Conservation (phyloP, 23 red algal species). For the Cyanidioschyzon merolae region DNA sequence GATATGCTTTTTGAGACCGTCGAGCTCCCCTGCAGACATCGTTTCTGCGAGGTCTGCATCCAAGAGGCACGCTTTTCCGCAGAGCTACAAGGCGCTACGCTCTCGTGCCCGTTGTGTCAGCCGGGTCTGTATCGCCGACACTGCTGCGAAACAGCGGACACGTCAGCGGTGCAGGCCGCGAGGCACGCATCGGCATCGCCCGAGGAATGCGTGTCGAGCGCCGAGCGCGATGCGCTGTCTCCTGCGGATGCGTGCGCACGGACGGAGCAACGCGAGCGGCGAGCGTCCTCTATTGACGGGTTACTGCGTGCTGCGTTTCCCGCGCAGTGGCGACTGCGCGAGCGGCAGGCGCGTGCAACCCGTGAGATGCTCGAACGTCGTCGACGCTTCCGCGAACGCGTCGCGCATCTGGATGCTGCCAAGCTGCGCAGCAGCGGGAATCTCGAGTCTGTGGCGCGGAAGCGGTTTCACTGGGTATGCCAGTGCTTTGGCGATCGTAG, state of each 20-base stretch:
- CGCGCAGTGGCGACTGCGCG: background rate
- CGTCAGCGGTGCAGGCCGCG: background rate
- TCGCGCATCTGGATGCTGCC: background rate
- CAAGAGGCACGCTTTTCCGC: background rate
- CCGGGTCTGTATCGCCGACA: background rate
- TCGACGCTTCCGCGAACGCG: background rate
- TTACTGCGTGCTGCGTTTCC: conserved; percentile 8
- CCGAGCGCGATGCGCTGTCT: background rate
- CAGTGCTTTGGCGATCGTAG: no score
- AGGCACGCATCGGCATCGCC: background rate
- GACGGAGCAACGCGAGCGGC: background rate
- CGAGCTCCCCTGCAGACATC: background rate
- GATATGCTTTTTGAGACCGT: conserved; percentile 7
- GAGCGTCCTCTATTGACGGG: background rate
- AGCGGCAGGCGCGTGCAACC: background rate
- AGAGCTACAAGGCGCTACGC: background rate
- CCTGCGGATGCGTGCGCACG: background rate
- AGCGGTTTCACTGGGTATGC: no score
- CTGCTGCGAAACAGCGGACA: background rate
- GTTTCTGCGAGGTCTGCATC: background rate
- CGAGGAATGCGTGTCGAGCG: background rate
- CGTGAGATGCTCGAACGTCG: background rate
- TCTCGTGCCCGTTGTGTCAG: background rate
- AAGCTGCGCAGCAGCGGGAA: background rate
- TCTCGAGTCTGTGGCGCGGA: no score